Evolutionary conservation across 163 green algal genomes (phyloP).

Genomic region (Coccomyxa subellipsoidea): DNA sequence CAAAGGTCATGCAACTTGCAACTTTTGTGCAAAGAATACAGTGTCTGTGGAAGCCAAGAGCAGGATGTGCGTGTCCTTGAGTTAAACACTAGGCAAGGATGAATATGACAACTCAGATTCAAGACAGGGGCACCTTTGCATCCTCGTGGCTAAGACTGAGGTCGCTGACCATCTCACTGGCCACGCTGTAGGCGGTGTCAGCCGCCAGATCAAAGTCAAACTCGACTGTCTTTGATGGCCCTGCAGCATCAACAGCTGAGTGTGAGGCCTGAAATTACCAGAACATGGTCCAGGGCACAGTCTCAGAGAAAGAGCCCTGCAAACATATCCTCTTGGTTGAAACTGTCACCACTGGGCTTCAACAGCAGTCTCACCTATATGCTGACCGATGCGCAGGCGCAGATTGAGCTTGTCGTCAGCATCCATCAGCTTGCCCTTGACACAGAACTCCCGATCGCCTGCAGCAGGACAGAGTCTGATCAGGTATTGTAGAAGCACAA

Average conservation of each 20-base stretch:
- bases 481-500: neutral
- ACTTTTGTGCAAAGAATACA: too few relatives aligned
- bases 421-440: conserved; percentile 55
- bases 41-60: too few relatives aligned
- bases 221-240: conserved; percentile 72
- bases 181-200: conserved; percentile 77
- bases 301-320: too few relatives aligned
- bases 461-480: neutral
- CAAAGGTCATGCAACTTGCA: neutral
- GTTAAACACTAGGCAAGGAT: too few relatives aligned
- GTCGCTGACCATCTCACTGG: conserved; percentile 84
- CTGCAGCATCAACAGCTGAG: conserved; percentile 21
- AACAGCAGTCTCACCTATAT: neutral
- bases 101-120: neutral
- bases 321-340: too few relatives aligned
- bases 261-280: too few relatives aligned
- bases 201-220: conserved; percentile 80
- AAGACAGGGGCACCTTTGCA: conserved; percentile 30
- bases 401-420: conserved; percentile 70
- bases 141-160: conserved; percentile 69
- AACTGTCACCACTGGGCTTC: neutral
- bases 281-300: too few relatives aligned
- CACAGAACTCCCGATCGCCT: conserved; percentile 42
- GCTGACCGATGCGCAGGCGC: conserved; percentile 69
- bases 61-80: too few relatives aligned